These are phyloP conservation scores for Microglena sp. DNA, from an alignment of 139 green algal species.

Conservation along the genomic window DNA sequence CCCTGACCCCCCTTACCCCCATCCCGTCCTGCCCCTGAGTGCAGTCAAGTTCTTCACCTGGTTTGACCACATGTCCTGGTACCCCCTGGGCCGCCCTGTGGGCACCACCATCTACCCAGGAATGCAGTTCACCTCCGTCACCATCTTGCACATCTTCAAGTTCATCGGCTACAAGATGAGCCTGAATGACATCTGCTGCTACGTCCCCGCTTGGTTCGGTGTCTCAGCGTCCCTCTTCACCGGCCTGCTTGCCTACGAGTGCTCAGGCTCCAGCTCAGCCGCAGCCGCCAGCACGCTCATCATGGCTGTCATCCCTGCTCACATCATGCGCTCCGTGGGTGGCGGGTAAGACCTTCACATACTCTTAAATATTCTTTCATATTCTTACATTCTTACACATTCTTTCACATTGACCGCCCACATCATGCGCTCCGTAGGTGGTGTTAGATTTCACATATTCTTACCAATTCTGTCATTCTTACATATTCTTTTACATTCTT, in stretches of 20 bases:
- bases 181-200: conserved; percentile 12
- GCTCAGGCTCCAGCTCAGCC: background rate
- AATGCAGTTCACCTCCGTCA: conserved; percentile 52
- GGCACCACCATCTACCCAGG: conserved; percentile 69
- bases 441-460: background rate
- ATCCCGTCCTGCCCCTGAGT: background rate
- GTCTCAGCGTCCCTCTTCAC: background rate
- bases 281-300: background rate
- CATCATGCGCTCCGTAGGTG: background rate
- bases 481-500: background rate
- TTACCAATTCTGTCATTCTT: background rate
- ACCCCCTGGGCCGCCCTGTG: conserved; percentile 63
- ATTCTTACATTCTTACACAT: background rate
- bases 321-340: conserved; percentile 12
- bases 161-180: background rate
- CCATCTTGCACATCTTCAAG: conserved; percentile 18
- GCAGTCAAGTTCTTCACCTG: conserved; percentile 55
- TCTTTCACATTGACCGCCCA: background rate
- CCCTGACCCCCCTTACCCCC: background rate
- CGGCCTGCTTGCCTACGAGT: background rate
- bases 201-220: conserved; percentile 8
- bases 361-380: background rate
- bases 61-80: conserved; percentile 67
- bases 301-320: conserved; percentile 9
- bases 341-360: conserved; percentile 6